Conservation (phyloP, 257 asterid genomes). For the Ophiorrhiza pumila region DNA sequence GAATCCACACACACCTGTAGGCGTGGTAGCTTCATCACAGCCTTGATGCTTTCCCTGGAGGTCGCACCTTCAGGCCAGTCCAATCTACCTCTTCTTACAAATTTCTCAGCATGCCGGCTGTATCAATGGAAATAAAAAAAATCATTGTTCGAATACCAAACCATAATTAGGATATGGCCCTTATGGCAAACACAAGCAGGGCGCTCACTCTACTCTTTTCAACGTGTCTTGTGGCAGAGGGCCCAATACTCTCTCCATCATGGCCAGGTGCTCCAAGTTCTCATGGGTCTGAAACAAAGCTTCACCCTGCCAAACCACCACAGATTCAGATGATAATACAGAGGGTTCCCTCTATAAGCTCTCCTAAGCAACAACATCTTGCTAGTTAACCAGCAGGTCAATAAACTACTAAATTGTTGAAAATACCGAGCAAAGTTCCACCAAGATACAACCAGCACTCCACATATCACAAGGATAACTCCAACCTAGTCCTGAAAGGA, state of each 20-base stretch:
- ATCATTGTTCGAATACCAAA: not conserved
- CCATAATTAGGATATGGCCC: slow-evolving; percentile 1
- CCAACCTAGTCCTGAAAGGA: slow-evolving; percentile 47
- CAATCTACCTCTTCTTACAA: slow-evolving; percentile 45
- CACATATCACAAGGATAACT: slow-evolving; percentile 53
- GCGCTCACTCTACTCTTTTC: slow-evolving; percentile 47
- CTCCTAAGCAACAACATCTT: slow-evolving; percentile 2
- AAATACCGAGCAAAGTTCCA: slow-evolving; percentile 48
- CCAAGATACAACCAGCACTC: slow-evolving; percentile 56
- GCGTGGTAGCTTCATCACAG: slow-evolving; percentile 43
- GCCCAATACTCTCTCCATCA: slow-evolving; percentile 57
- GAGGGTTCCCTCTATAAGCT: slow-evolving; percentile 8
- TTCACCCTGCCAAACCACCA: slow-evolving; percentile 40
- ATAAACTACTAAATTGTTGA: slow-evolving; percentile 7
- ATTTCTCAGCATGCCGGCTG: slow-evolving; percentile 52
- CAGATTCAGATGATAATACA: slow-evolving; percentile 5
- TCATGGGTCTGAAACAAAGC: slow-evolving; percentile 57
- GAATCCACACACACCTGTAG: slow-evolving; percentile 35
- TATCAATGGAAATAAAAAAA: slow-evolving; percentile 5
- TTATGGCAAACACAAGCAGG: slow-evolving; percentile 1
- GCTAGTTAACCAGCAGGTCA: slow-evolving; percentile 13
- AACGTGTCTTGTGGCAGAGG: slow-evolving; percentile 42
- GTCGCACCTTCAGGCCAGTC: slow-evolving; percentile 61
- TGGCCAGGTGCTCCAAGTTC: slow-evolving; percentile 50
- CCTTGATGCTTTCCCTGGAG: slow-evolving; percentile 48